A percentile compares a stretch with the other conserved stretches of the same genome.
phyloP scores from a whole-genome alignment of 495 filamentous ascomycete species.

The Amphirosellinia nigrospora region DNA sequence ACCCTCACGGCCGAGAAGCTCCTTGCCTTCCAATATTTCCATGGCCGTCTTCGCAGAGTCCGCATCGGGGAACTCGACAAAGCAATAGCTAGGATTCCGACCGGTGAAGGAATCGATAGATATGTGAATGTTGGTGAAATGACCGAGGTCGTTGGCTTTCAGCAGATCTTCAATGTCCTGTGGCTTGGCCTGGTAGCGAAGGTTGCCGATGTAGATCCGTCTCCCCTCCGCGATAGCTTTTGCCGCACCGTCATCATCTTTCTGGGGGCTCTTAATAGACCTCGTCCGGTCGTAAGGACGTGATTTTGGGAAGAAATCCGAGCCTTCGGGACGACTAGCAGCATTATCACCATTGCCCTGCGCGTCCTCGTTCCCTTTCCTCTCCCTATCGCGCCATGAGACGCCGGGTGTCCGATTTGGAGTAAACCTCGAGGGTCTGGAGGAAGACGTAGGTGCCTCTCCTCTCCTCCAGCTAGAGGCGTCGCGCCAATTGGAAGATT shows the following conservation, averaged over 20 bases:
- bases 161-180: constrained; percentile 67
- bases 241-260: constrained; percentile 31
- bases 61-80: constrained; percentile 64
- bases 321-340: background rate
- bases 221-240: constrained; percentile 57
- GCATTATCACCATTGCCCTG: constrained; percentile 12
- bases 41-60: constrained; percentile 66
- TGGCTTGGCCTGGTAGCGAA: constrained; percentile 67
- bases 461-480: constrained; percentile 23
- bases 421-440: constrained; percentile 15
- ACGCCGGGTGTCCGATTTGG: background rate
- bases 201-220: constrained; percentile 70
- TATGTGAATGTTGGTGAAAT: constrained; percentile 66
- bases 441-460: constrained; percentile 13
- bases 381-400: constrained; percentile 25
- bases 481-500: constrained; percentile 23
- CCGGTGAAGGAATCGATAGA: constrained; percentile 71
- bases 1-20: constrained; percentile 57
- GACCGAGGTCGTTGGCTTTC: constrained; percentile 47
- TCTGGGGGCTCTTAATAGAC: constrained; percentile 26
- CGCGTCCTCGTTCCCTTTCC: background rate
- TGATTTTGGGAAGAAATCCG: constrained; percentile 9
- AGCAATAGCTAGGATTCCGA: constrained; percentile 74
- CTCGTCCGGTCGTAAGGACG: constrained; percentile 30
- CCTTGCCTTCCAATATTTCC: constrained; percentile 56